phyloP scores from a whole-genome alignment of 345 rosid genomes.

The Tarenaya hassleriana region DNA sequence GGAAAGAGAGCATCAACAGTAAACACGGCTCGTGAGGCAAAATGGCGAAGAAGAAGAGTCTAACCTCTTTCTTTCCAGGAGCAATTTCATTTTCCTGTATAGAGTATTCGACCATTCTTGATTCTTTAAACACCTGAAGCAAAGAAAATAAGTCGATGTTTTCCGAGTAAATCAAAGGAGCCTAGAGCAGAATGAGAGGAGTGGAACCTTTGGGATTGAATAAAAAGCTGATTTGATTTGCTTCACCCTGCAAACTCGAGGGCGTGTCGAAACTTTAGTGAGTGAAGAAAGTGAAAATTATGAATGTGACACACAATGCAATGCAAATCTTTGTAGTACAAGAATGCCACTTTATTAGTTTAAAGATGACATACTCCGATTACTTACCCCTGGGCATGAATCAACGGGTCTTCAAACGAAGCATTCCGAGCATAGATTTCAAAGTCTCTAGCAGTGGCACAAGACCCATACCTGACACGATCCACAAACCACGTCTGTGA shows the following conservation, averaged over 20 bases:
- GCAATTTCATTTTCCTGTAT: constrained; percentile 42
- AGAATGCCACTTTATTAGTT: background rate
- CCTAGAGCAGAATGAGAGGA: background rate
- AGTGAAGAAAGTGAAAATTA: too few species aligned
- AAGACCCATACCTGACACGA: constrained; percentile 55
- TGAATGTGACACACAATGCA: too few species aligned
- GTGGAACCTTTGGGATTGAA: constrained; percentile 59
- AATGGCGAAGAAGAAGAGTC: constrained; percentile 2
- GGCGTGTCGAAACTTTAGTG: background rate
- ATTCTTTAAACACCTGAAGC: constrained; percentile 66
- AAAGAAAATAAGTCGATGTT: background rate
- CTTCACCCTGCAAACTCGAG: constrained; percentile 48
- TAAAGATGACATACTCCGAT: background rate
- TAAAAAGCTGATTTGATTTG: constrained; percentile 95
- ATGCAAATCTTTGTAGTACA: background rate
- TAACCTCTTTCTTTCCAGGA: constrained; percentile 63
- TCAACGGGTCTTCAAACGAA: constrained; percentile 93
- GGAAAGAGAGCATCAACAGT: background rate
- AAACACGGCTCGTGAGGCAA: background rate
- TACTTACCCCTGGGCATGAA: constrained; percentile 75
- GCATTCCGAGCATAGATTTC: constrained; percentile 75
- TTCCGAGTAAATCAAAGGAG: background rate
- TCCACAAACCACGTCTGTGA: constrained; percentile 10
- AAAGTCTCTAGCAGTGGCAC: constrained; percentile 57
- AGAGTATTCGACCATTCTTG: constrained; percentile 61